Percentiles rank a stretch among this genome's conserved stretches.
These are phyloP conservation scores for Excoecaria agallocha DNA, from an alignment of 345 rosid genomes.

Conservation along the genomic window DNA sequence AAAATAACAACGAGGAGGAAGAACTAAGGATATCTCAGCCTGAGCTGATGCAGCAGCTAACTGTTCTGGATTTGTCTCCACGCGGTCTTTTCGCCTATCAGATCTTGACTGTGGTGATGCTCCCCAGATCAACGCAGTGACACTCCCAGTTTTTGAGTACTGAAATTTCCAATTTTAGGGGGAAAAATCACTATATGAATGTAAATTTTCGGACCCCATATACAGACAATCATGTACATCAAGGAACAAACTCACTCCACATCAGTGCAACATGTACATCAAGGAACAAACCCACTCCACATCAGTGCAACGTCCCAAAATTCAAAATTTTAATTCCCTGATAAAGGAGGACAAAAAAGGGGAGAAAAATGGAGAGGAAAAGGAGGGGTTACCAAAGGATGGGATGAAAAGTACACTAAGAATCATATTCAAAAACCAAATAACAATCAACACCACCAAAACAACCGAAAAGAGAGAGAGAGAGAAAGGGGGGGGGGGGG, in stretches of 20 bases:
- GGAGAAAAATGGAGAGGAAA: background rate
- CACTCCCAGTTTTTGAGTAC: constrained; percentile 68
- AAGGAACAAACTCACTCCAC: background rate
- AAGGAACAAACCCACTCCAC: no score
- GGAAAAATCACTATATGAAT: constrained; percentile 1
- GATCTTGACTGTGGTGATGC: constrained; percentile 96
- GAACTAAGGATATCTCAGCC: constrained; percentile 92
- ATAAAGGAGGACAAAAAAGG: background rate
- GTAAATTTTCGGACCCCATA: background rate
- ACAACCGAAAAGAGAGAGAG: no score
- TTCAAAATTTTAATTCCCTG: background rate
- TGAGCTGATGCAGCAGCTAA: constrained; percentile 98
- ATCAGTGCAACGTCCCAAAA: background rate
- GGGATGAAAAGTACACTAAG: background rate
- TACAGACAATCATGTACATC: background rate
- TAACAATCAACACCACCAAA: no score
- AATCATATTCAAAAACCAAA: background rate
- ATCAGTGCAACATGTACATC: no score
- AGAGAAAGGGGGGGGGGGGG: no score
- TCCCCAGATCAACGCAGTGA: constrained; percentile 91
- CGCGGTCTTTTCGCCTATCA: constrained; percentile 92
- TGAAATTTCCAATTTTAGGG: constrained; percentile 35
- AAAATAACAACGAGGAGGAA: constrained; percentile 5
- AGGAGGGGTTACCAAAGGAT: background rate
- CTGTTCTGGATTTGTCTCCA: constrained; percentile 97